These are phyloP conservation scores for Periconia sp. DNA, from an alignment of 2,329 filamentous ascomycete species.

Conservation along the genomic window DNA sequence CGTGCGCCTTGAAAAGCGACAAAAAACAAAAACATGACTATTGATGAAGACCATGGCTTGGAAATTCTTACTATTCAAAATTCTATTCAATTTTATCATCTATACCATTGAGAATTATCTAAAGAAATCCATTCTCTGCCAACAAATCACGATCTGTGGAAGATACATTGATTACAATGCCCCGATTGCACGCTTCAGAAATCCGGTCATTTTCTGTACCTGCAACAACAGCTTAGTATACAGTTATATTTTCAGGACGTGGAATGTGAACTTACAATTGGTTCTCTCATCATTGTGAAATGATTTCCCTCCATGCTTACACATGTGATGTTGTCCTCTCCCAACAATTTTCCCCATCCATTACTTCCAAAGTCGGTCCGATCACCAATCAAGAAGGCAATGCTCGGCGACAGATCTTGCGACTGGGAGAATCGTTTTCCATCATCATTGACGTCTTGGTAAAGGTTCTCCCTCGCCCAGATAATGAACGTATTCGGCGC, in stretches of 20 bases:
- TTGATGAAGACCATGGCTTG: no score
- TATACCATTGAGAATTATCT: no score
- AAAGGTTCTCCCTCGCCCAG: slow-evolving; percentile 75
- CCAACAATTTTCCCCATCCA: slow-evolving; percentile 68
- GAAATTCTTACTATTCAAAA: no score
- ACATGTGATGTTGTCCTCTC: slow-evolving; percentile 62
- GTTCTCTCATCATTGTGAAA: slow-evolving; percentile 75
- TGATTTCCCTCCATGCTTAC: slow-evolving; percentile 72
- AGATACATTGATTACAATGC: no score
- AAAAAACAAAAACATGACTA: no score
- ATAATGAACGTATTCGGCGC: slow-evolving; percentile 66
- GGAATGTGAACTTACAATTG: slow-evolving; percentile 42
- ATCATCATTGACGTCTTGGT: slow-evolving; percentile 62
- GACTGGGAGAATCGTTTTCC: slow-evolving; percentile 65
- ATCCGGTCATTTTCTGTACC: no score
- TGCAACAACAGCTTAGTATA: slow-evolving; percentile 23
- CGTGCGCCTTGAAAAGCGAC: no score
- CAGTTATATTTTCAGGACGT: not conserved
- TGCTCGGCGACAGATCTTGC: slow-evolving; percentile 55
- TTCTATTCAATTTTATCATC: no score
- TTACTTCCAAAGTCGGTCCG: slow-evolving; percentile 71
- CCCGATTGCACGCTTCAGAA: no score
- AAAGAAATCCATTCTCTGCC: no score
- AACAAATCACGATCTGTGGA: no score
- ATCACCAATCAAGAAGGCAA: slow-evolving; percentile 72